These are phyloP conservation scores for Grifola frondosa DNA, from an alignment of 1,284 basidiomycete genomes.

Conservation along the genomic window DNA sequence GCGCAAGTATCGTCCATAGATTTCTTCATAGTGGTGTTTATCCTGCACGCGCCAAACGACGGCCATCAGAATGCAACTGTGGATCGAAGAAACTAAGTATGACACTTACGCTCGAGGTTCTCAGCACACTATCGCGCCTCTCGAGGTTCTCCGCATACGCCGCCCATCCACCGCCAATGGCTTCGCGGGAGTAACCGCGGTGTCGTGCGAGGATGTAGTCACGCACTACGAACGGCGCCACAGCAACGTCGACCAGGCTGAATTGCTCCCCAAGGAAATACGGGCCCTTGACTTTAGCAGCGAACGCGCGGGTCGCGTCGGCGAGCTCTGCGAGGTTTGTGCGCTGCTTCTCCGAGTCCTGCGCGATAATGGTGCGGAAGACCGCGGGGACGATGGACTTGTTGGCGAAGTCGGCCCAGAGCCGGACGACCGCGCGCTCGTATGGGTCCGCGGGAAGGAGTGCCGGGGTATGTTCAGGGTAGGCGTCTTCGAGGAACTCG, in stretches of 20 bases:
- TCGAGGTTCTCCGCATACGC: constrained; percentile 44
- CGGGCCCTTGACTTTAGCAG: constrained; percentile 50
- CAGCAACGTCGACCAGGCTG: constrained; percentile 54
- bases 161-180: constrained; percentile 46
- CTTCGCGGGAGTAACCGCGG: constrained; percentile 46
- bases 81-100: no score
- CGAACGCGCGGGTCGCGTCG: constrained; percentile 45
- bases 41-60: constrained; percentile 39
- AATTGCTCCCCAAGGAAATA: constrained; percentile 59
- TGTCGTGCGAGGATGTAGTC: constrained; percentile 51
- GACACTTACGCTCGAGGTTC: constrained; percentile 51
- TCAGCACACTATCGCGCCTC: constrained; percentile 47
- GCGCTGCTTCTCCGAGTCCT: constrained; percentile 50
- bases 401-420: constrained; percentile 54
- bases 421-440: constrained; percentile 47
- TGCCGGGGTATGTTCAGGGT: constrained; percentile 42
- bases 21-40: constrained; percentile 45
- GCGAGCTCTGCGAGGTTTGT: constrained; percentile 45
- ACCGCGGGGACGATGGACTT: constrained; percentile 52
- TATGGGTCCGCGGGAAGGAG: constrained; percentile 51
- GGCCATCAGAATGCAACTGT: not conserved
- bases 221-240: constrained; percentile 59
- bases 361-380: constrained; percentile 53
- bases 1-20: constrained; percentile 55
- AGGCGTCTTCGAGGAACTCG: constrained; percentile 63